Conservation (phyloP, 306 rosid genomes). For the Vachellia collinsii region DNA sequence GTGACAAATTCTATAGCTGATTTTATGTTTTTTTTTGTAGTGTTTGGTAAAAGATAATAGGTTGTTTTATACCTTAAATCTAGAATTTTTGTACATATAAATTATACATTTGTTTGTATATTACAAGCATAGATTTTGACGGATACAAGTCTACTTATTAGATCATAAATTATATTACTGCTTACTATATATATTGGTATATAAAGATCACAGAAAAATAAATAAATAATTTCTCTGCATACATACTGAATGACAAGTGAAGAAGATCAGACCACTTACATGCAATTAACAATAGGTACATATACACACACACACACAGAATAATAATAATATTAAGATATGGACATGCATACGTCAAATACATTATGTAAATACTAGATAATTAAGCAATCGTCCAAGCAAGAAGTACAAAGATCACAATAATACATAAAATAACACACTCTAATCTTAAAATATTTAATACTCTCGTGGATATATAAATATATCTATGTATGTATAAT, state of each 20-base stretch:
- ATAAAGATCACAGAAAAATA: neutral
- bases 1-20: too few relatives aligned
- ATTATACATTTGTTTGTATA: neutral
- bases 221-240: neutral
- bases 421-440: neutral
- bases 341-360: slow-evolving; percentile 1
- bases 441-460: neutral
- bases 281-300: too few relatives aligned
- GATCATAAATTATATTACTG: too few relatives aligned
- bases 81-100: too few relatives aligned
- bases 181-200: neutral
- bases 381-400: neutral
- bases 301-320: too few relatives aligned
- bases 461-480: neutral
- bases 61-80: too few relatives aligned
- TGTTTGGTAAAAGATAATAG: too few relatives aligned
- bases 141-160: neutral
- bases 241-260: neutral
- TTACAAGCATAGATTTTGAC: neutral
- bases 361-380: neutral
- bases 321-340: neutral
- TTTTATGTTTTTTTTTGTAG: too few relatives aligned
- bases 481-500: neutral
- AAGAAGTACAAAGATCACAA: neutral
- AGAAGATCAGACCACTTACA: neutral